These are phyloP conservation scores for Cutaneotrichosporon spelunceum DNA, from an alignment of 1,284 basidiomycete species.

Conservation along the genomic window DNA sequence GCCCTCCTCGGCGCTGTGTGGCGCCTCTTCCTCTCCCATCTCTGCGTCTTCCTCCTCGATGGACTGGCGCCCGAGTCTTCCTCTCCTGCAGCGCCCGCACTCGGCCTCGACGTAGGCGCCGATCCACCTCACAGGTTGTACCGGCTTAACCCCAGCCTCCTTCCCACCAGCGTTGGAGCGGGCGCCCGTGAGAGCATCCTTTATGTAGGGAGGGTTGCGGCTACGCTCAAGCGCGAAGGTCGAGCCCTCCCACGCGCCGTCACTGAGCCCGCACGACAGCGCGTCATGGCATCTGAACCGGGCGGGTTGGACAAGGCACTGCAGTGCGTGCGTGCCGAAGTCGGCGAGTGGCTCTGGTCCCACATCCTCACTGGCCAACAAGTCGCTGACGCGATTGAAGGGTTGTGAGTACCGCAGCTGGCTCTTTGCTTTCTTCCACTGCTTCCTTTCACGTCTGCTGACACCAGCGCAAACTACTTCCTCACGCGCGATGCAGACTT, in stretches of 20 bases:
- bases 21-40: conserved; percentile 70
- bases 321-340: conserved; percentile 36
- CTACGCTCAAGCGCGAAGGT: conserved; percentile 73
- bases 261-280: conserved; percentile 61
- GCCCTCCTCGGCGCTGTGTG: conserved; percentile 69
- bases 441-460: background rate
- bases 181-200: conserved; percentile 73
- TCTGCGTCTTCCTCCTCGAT: conserved; percentile 72
- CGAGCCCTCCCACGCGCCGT: conserved; percentile 67
- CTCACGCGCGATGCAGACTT: conserved; percentile 84
- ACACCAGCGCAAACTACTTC: conserved; percentile 70
- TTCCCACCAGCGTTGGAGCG: conserved; percentile 68
- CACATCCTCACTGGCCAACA: conserved; percentile 79
- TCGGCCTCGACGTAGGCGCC: conserved; percentile 57
- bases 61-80: conserved; percentile 54
- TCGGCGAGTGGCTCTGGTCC: conserved; percentile 72
- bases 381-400: conserved; percentile 70
- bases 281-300: conserved; percentile 65
- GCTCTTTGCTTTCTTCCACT: background rate
- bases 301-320: conserved; percentile 72
- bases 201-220: conserved; percentile 81
- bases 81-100: conserved; percentile 53
- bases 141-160: conserved; percentile 59
- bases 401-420: conserved; percentile 57
- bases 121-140: conserved; percentile 42